Percentiles rank a stretch among this genome's conserved stretches.
Conservation (phyloP, 1,284 basidiomycete species). For the Rhodofomes roseus region DNA sequence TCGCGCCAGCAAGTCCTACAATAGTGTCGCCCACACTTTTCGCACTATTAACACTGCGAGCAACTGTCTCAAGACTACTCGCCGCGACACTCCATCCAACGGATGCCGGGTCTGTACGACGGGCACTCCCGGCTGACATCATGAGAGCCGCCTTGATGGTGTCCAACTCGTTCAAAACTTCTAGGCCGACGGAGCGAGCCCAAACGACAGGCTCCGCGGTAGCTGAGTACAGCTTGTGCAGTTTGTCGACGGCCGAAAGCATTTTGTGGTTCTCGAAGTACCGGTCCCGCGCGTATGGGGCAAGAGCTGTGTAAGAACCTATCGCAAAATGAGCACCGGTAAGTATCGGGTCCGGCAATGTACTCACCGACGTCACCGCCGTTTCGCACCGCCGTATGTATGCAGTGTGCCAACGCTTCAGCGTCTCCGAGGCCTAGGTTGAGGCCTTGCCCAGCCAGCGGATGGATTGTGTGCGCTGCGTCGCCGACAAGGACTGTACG, state of each 20-base stretch:
- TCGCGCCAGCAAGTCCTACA: slow-evolving; percentile 16
- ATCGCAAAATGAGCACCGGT: background rate
- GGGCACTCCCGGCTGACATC: slow-evolving; percentile 69
- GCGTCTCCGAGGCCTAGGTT: slow-evolving; percentile 93
- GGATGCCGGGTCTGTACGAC: slow-evolving; percentile 8
- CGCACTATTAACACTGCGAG: slow-evolving; percentile 15
- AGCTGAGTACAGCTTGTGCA: slow-evolving; percentile 80
- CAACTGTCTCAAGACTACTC: slow-evolving; percentile 24
- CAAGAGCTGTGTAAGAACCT: slow-evolving; percentile 79
- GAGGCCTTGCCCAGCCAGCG: slow-evolving; percentile 95
- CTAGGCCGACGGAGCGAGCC: slow-evolving; percentile 84
- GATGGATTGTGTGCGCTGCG: slow-evolving; percentile 94
- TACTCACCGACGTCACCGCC: slow-evolving; percentile 80
- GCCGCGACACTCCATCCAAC: slow-evolving; percentile 26
- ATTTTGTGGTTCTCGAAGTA: slow-evolving; percentile 86
- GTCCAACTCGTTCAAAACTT: slow-evolving; percentile 87
- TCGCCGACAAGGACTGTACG: slow-evolving; percentile 93
- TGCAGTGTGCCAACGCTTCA: slow-evolving; percentile 60
- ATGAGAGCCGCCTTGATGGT: slow-evolving; percentile 80
- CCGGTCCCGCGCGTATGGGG: slow-evolving; percentile 74
- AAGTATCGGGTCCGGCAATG: background rate
- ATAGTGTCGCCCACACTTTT: slow-evolving; percentile 16
- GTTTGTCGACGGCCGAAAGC: slow-evolving; percentile 82
- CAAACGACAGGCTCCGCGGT: slow-evolving; percentile 72
- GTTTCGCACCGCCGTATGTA: slow-evolving; percentile 49